These are phyloP conservation scores for Castanea mollissima DNA, from an alignment of 306 rosid genomes.

Conservation along the genomic window DNA sequence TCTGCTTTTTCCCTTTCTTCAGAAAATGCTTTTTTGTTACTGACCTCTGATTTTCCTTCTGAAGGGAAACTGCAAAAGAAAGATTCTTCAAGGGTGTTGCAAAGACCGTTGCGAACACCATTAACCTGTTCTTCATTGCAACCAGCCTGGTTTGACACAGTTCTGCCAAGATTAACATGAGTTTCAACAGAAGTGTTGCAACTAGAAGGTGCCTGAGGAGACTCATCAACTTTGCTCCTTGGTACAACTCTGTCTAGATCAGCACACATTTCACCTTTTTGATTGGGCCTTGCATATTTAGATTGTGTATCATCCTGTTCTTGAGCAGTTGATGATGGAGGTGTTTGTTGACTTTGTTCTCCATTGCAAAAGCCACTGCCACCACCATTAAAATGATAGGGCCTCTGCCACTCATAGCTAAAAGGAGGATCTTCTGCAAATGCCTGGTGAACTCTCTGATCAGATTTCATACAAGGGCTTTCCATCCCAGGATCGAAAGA, in stretches of 20 bases:
- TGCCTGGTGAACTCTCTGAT: conserved; percentile 27
- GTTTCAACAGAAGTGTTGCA: conserved; percentile 27
- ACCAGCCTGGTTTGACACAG: neutral
- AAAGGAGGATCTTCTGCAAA: conserved; percentile 29
- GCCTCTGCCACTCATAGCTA: conserved; percentile 10
- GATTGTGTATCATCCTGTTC: conserved; percentile 29
- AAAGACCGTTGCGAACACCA: neutral
- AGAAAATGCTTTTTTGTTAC: conserved; percentile 7
- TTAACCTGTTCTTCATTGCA: neutral
- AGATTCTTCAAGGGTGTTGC: conserved; percentile 13
- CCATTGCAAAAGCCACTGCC: conserved; percentile 16
- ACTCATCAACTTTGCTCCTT: conserved; percentile 15
- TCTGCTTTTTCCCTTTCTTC: conserved; percentile 15
- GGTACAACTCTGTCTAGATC: conserved; percentile 16
- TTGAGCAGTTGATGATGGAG: conserved; percentile 22
- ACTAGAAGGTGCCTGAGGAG: conserved; percentile 13
- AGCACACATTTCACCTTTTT: conserved; percentile 16
- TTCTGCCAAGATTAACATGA: conserved; percentile 15
- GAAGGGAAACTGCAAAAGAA: neutral
- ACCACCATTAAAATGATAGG: conserved; percentile 19
- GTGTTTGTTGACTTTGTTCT: conserved; percentile 16
- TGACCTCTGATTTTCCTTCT: conserved; percentile 8
- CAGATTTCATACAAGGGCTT: conserved; percentile 20
- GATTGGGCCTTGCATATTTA: conserved; percentile 16
- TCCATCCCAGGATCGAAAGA: conserved; percentile 18